These are phyloP conservation scores for Nitzschia inconspicua DNA, from an alignment of 108 stramenopile species.

Conservation along the genomic window DNA sequence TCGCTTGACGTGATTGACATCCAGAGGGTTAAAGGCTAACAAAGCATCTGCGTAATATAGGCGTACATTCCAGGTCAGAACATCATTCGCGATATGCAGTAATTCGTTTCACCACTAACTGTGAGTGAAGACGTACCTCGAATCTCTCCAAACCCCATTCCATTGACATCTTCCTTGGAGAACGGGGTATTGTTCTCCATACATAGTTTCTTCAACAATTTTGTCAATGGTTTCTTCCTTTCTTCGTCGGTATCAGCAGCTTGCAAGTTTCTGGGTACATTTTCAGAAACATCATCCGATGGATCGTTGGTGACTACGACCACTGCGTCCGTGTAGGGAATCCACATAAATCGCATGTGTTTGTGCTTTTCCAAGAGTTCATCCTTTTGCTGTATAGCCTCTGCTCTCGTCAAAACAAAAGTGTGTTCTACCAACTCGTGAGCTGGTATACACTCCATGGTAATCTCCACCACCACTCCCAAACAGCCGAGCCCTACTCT, in stretches of 20 bases:
- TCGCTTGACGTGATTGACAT: slow-evolving; percentile 85
- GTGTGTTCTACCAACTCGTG: slow-evolving; percentile 91
- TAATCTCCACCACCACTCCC: slow-evolving; percentile 94
- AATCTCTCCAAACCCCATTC: slow-evolving; percentile 91
- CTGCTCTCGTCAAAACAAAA: slow-evolving; percentile 73
- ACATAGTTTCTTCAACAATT: slow-evolving; percentile 47
- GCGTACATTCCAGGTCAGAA: too few species aligned
- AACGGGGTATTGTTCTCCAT: slow-evolving; percentile 26
- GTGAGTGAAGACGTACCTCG: slow-evolving; percentile 37
- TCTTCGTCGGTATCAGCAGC: slow-evolving; percentile 21
- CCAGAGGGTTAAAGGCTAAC: slow-evolving; percentile 79
- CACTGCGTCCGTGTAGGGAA: slow-evolving; percentile 93
- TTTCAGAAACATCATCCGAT: slow-evolving; percentile 35
- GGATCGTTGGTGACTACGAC: slow-evolving; percentile 95
- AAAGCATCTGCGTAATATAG: slow-evolving; percentile 63
- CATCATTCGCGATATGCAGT: background rate
- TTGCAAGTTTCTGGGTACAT: slow-evolving; percentile 18
- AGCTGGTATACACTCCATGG: slow-evolving; percentile 85
- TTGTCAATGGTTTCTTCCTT: slow-evolving; percentile 55
- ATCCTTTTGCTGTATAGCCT: slow-evolving; percentile 66
- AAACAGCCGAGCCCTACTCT: slow-evolving; percentile 92
- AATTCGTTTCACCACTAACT: background rate
- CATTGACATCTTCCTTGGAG: slow-evolving; percentile 52
- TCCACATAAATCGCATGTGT: slow-evolving; percentile 99
- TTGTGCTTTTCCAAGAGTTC: slow-evolving; percentile 71